Evolutionary conservation across 805 yeast species (phyloP).

Genomic region (Metschnikowia kofuensis): DNA sequence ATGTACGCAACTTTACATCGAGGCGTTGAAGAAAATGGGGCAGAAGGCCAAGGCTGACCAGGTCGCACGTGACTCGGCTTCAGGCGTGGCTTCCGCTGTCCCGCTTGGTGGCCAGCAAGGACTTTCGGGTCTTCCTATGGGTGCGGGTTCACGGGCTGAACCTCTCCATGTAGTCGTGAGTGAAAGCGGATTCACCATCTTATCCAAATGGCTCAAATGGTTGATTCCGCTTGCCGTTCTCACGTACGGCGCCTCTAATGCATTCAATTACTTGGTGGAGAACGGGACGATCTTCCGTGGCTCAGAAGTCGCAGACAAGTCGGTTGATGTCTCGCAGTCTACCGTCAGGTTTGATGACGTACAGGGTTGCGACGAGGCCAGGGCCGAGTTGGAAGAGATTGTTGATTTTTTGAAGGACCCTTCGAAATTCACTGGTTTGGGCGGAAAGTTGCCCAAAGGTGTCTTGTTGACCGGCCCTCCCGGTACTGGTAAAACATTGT

Average conservation of each 20-base stretch:
- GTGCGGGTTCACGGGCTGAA: conserved; percentile 64
- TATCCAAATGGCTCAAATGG: conserved; percentile 89
- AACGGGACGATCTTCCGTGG: conserved; percentile 76
- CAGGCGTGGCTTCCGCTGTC: conserved; percentile 6
- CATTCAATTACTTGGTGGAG: conserved; percentile 76
- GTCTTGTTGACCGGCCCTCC: conserved; percentile 97
- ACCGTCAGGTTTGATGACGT: conserved; percentile 90
- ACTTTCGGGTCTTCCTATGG: conserved; percentile 30
- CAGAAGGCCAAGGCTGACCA: conserved; percentile 74
- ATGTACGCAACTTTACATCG: conserved; percentile 74
- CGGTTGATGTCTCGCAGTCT: conserved; percentile 79
- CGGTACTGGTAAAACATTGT: conserved; percentile 95
- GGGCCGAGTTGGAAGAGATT: conserved; percentile 94
- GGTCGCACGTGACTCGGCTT: conserved; percentile 44
- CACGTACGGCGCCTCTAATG: conserved; percentile 77
- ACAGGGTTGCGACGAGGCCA: conserved; percentile 97
- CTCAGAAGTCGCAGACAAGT: conserved; percentile 68
- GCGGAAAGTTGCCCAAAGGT: conserved; percentile 98
- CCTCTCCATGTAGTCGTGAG: conserved; percentile 94
- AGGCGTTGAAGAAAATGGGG: conserved; percentile 78
- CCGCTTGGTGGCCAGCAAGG: conserved; percentile 6
- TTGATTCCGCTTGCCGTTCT: conserved; percentile 74
- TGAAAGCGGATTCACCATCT: conserved; percentile 73
- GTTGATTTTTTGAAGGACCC: conserved; percentile 98
- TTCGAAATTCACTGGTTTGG: conserved; percentile 90